These are phyloP conservation scores for Lepiota brunneoincarnata DNA, from an alignment of 768 basidiomycete genomes.

Conservation along the genomic window DNA sequence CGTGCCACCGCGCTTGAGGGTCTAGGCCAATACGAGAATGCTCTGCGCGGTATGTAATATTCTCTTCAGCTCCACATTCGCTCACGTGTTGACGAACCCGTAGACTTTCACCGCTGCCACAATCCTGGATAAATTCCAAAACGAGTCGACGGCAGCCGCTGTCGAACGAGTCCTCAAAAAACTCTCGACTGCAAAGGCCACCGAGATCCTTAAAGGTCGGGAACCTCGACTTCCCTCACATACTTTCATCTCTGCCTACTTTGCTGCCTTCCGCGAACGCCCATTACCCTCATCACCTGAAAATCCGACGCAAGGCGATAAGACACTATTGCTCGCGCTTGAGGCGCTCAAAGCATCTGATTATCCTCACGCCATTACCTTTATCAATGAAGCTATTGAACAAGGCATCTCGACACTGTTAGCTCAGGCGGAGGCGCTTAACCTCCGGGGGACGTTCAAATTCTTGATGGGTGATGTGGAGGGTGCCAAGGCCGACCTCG, in stretches of 20 bases:
- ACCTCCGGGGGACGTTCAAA: conserved; percentile 96
- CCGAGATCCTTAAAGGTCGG: conserved; percentile 71
- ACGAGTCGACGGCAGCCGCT: conserved; percentile 68
- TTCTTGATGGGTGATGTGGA: conserved; percentile 86
- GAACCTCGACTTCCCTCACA: conserved; percentile 83
- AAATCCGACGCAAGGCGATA: conserved; percentile 74
- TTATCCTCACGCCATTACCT: conserved; percentile 74
- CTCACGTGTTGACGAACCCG: background rate
- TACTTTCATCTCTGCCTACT: conserved; percentile 93
- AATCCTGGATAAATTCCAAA: conserved; percentile 91
- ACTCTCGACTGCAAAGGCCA: conserved; percentile 68
- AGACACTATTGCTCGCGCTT: conserved; percentile 76
- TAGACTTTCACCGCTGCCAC: conserved; percentile 97
- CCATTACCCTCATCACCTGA: conserved; percentile 56
- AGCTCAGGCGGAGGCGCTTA: conserved; percentile 84
- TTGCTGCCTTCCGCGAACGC: conserved; percentile 94
- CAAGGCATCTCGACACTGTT: conserved; percentile 78
- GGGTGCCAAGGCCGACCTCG: conserved; percentile 81
- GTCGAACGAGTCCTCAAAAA: conserved; percentile 94
- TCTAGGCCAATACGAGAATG: conserved; percentile 69
- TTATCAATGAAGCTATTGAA: conserved; percentile 82
- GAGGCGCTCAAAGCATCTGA: conserved; percentile 83
- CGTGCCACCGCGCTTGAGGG: conserved; percentile 84
- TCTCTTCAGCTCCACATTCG: background rate
- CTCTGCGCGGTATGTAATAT: conserved; percentile 64